These are phyloP conservation scores for Bipolaris gigantea DNA, from an alignment of 2,329 filamentous ascomycete genomes.

Conservation along the genomic window DNA sequence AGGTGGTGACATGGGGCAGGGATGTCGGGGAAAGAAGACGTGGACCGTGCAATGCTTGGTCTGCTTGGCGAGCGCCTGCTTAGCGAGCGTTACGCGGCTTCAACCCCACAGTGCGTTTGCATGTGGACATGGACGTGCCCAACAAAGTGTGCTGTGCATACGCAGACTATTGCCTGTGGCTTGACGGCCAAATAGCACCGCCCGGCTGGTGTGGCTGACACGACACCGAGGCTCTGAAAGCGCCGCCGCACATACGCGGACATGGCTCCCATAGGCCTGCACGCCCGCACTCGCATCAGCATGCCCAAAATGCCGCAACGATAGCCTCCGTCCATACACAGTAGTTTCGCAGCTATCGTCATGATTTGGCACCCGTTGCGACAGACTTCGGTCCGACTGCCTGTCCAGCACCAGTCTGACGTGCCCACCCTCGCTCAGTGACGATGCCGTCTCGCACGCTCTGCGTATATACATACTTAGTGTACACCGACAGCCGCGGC, in stretches of 20 bases:
- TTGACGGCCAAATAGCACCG: background rate
- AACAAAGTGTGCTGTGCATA: too few relatives aligned
- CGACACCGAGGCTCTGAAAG: background rate
- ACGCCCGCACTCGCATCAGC: background rate
- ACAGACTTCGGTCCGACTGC: background rate
- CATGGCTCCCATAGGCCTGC: background rate
- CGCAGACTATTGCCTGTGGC: background rate
- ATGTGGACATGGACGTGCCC: too few relatives aligned
- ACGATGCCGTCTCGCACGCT: background rate
- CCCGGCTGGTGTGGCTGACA: background rate
- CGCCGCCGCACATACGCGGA: background rate
- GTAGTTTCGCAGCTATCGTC: background rate
- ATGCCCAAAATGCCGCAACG: background rate
- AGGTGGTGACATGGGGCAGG: constrained; percentile 11
- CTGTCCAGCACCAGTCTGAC: background rate
- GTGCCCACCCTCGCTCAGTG: background rate
- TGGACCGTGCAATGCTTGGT: background rate
- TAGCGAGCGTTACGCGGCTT: constrained; percentile 4
- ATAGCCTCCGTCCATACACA: background rate
- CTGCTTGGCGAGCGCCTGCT: constrained; percentile 2
- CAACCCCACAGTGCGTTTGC: background rate
- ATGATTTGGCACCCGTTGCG: background rate
- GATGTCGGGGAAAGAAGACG: background rate
- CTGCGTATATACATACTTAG: too few relatives aligned
- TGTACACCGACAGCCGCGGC: background rate